Base-by-base conservation (phyloP, 495 filamentous ascomycete species). In the Monascus purpureus region DNA sequence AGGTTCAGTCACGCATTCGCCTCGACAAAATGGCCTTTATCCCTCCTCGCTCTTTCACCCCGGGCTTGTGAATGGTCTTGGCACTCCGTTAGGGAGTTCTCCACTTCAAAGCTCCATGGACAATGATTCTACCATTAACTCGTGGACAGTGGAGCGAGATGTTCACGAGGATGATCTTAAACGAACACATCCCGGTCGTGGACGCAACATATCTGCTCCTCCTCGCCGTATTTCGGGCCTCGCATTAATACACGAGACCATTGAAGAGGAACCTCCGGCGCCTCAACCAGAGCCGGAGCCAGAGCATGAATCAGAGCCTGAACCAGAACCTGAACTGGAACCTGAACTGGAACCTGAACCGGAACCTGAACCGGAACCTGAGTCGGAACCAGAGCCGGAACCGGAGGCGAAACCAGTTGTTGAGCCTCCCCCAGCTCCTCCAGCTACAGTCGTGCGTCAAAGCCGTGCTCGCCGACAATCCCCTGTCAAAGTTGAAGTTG, bases 161-260 rank as follows among this genome's bases (percentile, higher is more conserved):
- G 43, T 63, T 31, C 53, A 63, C 24, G 48, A 53, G 6, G 59
- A 62, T 34, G 37, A 59, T 17, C 27, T 65, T 6, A 51, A 55
- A 39, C 46, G 59, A 17, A 58, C 55, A 18, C 42, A 50, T 13
- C 46, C 53, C 22, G 40, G 44, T 30, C 53, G 51, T 13, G 57
- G 57, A 1, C 43, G 38, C 20, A 60, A 55, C 17, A 61, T 65
- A 17, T 55, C 46, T 3, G 49, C 47, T 11, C 57, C 61, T 1
- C 61, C 61, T 37, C 59, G 59, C 26, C 53, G 61, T 4, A 38
- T 55, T 13, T 65, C 61, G 0, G 59, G 59, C 1, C 39, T 60
- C 11, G 45, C 52, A 12, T 51, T 49, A 23, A 37, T 43, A 25
- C 42, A 49, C 9, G 43, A 50, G 13, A 40, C 45, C 7, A 59